A percentile compares a stretch with the other conserved stretches of the same genome.
phyloP scores from a whole-genome alignment of 495 filamentous ascomycete species.

The Extremus antarcticus region DNA sequence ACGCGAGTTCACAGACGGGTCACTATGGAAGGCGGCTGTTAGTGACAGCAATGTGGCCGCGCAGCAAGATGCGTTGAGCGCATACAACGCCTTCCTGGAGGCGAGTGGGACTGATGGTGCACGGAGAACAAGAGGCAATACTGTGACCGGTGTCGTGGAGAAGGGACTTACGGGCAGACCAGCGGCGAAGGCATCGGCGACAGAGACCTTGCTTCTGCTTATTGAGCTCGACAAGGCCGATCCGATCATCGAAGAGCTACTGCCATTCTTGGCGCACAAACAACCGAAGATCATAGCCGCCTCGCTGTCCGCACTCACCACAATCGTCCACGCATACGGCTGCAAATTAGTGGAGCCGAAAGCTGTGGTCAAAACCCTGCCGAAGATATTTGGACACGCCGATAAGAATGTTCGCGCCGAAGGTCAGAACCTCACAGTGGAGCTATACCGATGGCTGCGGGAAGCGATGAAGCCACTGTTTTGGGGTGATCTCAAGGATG shows the following conservation, averaged over 20 bases:
- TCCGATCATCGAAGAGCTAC: constrained; percentile 79
- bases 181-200: constrained; percentile 71
- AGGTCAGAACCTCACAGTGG: constrained; percentile 80
- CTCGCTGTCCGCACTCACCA: constrained; percentile 63
- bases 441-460: constrained; percentile 92
- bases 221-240: constrained; percentile 81
- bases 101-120: constrained; percentile 16
- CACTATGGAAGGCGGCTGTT: constrained; percentile 84
- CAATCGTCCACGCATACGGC: constrained; percentile 84
- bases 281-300: constrained; percentile 89
- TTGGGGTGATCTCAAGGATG: constrained; percentile 89
- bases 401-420: constrained; percentile 98
- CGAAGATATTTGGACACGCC: constrained; percentile 87
- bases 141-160: constrained; percentile 70
- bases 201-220: constrained; percentile 80
- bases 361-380: constrained; percentile 78
- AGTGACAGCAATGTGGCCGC: constrained; percentile 96
- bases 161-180: constrained; percentile 84
- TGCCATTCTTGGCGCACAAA: constrained; percentile 80
- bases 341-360: constrained; percentile 96
- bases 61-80: constrained; percentile 76
- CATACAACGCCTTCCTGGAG: constrained; percentile 22
- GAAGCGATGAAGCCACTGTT: constrained; percentile 98
- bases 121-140: constrained; percentile 58
- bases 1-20: constrained; percentile 71